phyloP scores from a whole-genome alignment of 2,329 filamentous ascomycete species.

The Pseudocercospora eumusae region DNA sequence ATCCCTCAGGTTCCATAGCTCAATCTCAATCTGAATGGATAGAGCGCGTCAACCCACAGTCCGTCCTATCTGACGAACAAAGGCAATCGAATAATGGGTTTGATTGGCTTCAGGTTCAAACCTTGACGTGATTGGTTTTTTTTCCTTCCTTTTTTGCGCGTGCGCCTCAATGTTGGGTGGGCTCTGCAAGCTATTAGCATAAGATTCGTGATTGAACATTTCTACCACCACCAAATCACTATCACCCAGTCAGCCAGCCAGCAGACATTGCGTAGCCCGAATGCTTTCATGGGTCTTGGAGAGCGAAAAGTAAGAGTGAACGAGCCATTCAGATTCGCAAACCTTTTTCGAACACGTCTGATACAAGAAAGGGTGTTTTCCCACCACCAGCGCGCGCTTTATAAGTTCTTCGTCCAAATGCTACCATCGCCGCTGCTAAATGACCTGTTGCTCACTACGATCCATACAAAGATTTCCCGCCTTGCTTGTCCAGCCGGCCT shows the following conservation, averaged over 20 bases:
- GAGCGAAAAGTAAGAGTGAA: not conserved
- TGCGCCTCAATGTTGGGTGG: too few species aligned
- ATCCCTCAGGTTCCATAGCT: not conserved
- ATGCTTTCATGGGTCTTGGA: not conserved
- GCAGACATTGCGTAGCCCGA: too few species aligned
- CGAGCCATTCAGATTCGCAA: not conserved
- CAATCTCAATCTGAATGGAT: too few species aligned
- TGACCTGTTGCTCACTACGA: not conserved
- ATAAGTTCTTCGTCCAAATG: not conserved
- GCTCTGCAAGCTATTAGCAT: too few species aligned
- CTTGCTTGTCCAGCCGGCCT: constrained; percentile 1
- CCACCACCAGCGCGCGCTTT: not conserved
- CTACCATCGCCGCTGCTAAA: not conserved
- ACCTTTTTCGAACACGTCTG: not conserved
- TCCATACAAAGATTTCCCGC: constrained; percentile 2
- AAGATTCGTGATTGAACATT: not conserved
- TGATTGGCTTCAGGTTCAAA: not conserved
- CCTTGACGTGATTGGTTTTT: not conserved
- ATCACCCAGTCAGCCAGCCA: not conserved
- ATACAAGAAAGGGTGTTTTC: not conserved
- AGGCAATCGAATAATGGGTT: not conserved
- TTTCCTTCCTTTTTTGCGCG: too few species aligned
- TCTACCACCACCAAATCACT: not conserved
- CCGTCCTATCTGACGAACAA: not conserved
- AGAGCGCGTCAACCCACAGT: not conserved